Evolutionary conservation across 495 filamentous ascomycete species (phyloP).

Genomic region (Penicillium paradoxum): DNA sequence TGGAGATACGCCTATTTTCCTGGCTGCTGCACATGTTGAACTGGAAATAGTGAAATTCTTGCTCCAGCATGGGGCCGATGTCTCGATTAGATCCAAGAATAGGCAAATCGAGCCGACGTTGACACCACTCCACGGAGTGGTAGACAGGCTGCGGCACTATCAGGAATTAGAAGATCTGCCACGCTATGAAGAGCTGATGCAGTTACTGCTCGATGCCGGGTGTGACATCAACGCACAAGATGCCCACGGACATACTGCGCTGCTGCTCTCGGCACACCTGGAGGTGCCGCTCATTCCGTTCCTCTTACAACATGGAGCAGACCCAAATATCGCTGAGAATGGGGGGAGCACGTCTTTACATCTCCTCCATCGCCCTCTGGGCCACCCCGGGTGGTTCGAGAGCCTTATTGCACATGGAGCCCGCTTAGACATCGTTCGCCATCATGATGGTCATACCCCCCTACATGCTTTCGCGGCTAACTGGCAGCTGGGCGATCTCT

Average conservation of each 20-base stretch:
- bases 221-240: constrained; percentile 5
- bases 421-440: constrained; percentile 1
- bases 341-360: not conserved
- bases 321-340: not conserved
- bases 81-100: not conserved
- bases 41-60: not conserved
- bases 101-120: not conserved
- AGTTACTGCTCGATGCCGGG: not conserved
- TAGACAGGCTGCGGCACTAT: not conserved
- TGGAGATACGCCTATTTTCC: constrained; percentile 6
- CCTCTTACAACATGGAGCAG: constrained; percentile 2
- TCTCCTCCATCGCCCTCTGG: not conserved
- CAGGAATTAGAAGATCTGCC: not conserved
- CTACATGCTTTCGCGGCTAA: not conserved
- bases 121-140: constrained; percentile 1
- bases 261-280: not conserved
- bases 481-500: constrained; percentile 5
- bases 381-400: constrained; percentile 3
- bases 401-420: constrained; percentile 1
- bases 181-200: not conserved
- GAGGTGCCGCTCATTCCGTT: not conserved
- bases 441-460: not conserved
- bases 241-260: not conserved
- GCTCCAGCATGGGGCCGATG: not conserved
- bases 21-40: not conserved